Evolutionary conservation across 345 rosid species (phyloP).

Genomic region (Salix suchowensis): DNA sequence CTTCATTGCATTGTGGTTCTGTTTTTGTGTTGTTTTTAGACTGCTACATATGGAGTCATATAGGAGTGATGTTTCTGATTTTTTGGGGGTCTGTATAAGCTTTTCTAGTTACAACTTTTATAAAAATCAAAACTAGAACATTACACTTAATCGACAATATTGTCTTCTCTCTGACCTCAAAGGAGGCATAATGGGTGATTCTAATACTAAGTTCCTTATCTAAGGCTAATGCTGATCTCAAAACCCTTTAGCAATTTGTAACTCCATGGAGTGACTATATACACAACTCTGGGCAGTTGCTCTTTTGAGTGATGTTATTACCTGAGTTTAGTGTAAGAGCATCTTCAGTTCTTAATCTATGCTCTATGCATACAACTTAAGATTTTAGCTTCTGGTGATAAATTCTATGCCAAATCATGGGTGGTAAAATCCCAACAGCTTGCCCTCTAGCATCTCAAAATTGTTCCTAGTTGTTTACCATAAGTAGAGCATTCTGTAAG

Average conservation of each 20-base stretch:
- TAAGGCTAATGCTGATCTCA: neutral
- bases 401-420: neutral
- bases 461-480: neutral
- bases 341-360: neutral
- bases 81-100: neutral
- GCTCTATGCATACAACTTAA: neutral
- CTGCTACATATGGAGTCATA: neutral
- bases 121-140: neutral
- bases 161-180: neutral
- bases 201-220: neutral
- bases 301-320: neutral
- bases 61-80: neutral
- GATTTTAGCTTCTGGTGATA: neutral
- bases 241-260: neutral
- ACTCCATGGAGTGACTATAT: neutral
- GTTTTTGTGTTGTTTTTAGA: neutral
- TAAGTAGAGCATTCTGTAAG: neutral
- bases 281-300: neutral
- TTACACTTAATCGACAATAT: neutral
- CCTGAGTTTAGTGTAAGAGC: neutral
- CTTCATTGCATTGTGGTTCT: neutral
- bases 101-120: neutral
- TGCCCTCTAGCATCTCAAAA: neutral
- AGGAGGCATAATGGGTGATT: neutral
- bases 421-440: neutral